Evolutionary conservation across 2,329 filamentous ascomycete species (phyloP).

Genomic region (Alternaria sp.): DNA sequence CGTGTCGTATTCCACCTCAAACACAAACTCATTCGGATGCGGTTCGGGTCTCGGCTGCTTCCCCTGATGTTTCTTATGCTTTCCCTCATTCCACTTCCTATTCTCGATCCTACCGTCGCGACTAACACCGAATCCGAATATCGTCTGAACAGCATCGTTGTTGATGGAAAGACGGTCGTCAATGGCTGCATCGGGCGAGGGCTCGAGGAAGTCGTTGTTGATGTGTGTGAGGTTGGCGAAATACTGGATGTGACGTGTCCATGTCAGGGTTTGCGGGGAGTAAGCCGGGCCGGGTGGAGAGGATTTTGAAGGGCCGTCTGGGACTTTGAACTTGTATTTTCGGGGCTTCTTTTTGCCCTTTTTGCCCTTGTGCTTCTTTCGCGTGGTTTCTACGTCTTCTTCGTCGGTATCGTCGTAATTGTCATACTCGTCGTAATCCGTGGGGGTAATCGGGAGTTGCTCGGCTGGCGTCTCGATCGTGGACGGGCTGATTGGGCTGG

Average conservation of each 20-base stretch:
- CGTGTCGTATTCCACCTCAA: constrained; percentile 86
- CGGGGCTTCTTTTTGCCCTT: constrained; percentile 43
- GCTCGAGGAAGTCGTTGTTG: constrained; percentile 70
- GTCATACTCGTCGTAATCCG: constrained; percentile 14
- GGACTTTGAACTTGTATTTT: constrained; percentile 60
- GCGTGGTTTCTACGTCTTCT: constrained; percentile 52
- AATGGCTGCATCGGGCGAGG: neutral
- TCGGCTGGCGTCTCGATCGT: neutral
- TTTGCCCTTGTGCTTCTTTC: constrained; percentile 60
- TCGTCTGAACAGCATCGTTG: constrained; percentile 15
- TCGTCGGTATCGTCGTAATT: constrained; percentile 18
- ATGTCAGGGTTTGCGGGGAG: constrained; percentile 79
- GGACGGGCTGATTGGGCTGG: neutral
- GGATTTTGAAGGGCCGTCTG: constrained; percentile 73
- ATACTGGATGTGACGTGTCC: constrained; percentile 85
- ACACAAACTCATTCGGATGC: constrained; percentile 70
- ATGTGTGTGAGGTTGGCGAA: constrained; percentile 91
- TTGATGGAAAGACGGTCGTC: constrained; percentile 7
- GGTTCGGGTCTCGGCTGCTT: constrained; percentile 57
- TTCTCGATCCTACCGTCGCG: constrained; percentile 31
- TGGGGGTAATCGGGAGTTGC: constrained; percentile 13
- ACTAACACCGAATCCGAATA: constrained; percentile 38
- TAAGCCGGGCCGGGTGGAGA: constrained; percentile 87
- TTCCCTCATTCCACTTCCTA: constrained; percentile 67
- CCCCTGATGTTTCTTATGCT: constrained; percentile 65